Conservation (phyloP, 2,329 filamentous ascomycete species). For the Pestalotiopsis sp. region DNA sequence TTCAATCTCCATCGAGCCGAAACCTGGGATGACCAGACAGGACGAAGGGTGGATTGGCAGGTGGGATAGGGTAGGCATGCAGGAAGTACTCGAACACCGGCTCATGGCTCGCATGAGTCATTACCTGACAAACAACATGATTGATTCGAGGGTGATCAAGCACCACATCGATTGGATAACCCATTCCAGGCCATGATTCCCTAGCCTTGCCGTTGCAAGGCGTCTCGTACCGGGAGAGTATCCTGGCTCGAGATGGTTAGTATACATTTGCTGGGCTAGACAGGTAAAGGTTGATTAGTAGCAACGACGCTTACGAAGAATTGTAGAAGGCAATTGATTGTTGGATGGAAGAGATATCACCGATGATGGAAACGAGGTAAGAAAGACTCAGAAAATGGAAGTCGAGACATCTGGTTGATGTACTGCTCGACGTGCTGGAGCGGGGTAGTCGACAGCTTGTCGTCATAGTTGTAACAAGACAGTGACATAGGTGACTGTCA, state of each 20-base stretch:
- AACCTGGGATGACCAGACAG: not conserved
- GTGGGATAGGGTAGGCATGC: slow-evolving; percentile 11
- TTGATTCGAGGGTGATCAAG: not conserved
- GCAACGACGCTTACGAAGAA: slow-evolving; percentile 7
- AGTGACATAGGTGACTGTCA: not conserved
- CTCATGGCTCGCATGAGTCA: slow-evolving; percentile 34
- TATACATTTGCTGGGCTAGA: not conserved
- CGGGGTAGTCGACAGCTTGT: slow-evolving; percentile 7
- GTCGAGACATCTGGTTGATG: not conserved
- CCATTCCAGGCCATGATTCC: slow-evolving; percentile 13
- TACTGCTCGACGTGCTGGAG: not conserved
- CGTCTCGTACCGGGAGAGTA: slow-evolving; percentile 12
- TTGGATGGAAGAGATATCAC: not conserved
- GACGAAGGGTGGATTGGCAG: slow-evolving; percentile 20
- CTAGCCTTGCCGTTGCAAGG: slow-evolving; percentile 6
- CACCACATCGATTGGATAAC: slow-evolving; percentile 13
- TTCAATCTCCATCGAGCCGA: not conserved
- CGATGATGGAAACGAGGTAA: not conserved
- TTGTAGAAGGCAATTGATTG: not conserved
- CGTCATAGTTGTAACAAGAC: not conserved
- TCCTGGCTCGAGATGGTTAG: slow-evolving; percentile 3
- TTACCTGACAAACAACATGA: slow-evolving; percentile 32
- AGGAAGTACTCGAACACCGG: slow-evolving; percentile 34
- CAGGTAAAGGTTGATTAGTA: not conserved
- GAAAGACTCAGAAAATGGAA: not conserved